phyloP scores from a whole-genome alignment of 345 rosid genomes.

The Citrus sp. region DNA sequence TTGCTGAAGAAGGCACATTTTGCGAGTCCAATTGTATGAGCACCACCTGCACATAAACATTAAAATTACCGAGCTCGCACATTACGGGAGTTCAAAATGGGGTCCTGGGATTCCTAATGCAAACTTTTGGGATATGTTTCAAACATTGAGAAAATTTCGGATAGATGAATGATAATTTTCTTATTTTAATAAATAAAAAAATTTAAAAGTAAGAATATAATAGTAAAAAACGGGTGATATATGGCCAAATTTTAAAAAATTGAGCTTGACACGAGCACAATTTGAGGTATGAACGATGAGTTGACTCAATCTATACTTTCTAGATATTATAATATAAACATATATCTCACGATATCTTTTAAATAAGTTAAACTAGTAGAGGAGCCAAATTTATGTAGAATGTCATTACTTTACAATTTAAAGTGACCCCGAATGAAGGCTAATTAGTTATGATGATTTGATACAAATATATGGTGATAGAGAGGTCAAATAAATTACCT shows the following conservation, averaged over 20 bases:
- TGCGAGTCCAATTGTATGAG: constrained; percentile 65
- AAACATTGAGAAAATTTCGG: too few relatives aligned
- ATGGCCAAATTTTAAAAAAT: background rate
- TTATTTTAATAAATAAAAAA: too few relatives aligned
- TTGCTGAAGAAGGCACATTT: constrained; percentile 50
- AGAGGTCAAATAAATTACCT: constrained; percentile 28
- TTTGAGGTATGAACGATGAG: background rate
- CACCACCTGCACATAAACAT: constrained; percentile 38
- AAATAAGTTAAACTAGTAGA: too few relatives aligned
- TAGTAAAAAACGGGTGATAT: too few relatives aligned
- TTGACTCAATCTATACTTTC: too few relatives aligned
- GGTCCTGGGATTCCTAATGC: too few relatives aligned
- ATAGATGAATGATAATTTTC: too few relatives aligned
- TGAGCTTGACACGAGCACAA: background rate
- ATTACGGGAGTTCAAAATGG: too few relatives aligned
- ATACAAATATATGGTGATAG: background rate
- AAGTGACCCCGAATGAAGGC: background rate
- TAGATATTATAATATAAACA: too few relatives aligned
- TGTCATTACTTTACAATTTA: background rate
- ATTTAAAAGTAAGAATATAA: too few relatives aligned
- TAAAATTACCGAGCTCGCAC: background rate
- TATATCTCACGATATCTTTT: too few relatives aligned
- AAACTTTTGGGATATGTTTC: too few relatives aligned
- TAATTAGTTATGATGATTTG: background rate
- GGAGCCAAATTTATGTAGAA: background rate